Evolutionary conservation across 805 yeast genomes (phyloP).

Genomic region (Lipomyces orientalis): DNA sequence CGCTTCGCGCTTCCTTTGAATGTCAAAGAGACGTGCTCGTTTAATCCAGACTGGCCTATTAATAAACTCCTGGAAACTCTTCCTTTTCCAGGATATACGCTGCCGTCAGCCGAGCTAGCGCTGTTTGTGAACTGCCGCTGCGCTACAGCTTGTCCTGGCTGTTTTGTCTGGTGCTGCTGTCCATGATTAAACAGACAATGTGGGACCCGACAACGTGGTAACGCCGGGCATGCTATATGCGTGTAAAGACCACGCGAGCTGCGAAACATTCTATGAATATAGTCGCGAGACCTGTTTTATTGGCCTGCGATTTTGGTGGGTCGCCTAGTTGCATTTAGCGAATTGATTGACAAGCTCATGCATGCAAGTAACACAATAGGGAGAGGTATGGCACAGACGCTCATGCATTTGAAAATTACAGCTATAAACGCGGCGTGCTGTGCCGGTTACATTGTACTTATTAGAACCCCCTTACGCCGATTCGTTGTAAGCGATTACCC

Average conservation of each 20-base stretch:
- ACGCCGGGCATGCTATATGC: slow-evolving; percentile 22
- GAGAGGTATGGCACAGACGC: too few species aligned
- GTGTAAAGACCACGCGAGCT: slow-evolving; percentile 16
- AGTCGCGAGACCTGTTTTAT: background rate
- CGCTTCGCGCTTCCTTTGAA: background rate
- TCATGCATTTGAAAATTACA: too few species aligned
- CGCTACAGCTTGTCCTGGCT: background rate
- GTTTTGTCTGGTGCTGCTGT: background rate
- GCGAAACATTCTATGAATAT: slow-evolving; percentile 16
- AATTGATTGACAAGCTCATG: too few species aligned
- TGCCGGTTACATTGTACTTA: too few species aligned
- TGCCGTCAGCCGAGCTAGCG: background rate
- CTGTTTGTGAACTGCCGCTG: background rate
- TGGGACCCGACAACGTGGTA: slow-evolving; percentile 22
- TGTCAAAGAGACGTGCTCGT: background rate
- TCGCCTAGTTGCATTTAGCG: too few species aligned
- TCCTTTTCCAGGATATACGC: background rate
- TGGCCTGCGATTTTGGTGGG: too few species aligned
- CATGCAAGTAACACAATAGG: too few species aligned
- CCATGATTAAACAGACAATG: slow-evolving; percentile 25
- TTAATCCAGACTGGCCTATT: background rate
- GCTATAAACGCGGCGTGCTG: too few species aligned
- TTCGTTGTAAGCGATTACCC: too few species aligned
- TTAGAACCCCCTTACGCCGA: too few species aligned
- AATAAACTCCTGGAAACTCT: background rate